phyloP scores from a whole-genome alignment of 225 moss, liverwort and hornwort genomes.

The Rhytidiadelphus loreus region DNA sequence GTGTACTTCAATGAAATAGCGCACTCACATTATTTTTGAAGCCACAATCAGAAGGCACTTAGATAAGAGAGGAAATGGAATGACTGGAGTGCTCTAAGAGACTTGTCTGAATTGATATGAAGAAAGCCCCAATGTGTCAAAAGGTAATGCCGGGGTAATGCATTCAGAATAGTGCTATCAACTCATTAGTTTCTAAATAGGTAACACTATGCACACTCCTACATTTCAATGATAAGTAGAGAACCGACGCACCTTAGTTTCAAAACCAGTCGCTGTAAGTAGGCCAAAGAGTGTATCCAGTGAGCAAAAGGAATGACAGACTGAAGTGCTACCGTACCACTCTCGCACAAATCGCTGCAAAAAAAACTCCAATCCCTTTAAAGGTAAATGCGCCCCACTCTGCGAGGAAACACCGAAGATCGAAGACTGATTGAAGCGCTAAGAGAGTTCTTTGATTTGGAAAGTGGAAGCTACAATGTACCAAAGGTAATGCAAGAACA shows the following conservation, averaged over 20 bases:
- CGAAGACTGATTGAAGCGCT: background rate
- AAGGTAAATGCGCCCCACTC: background rate
- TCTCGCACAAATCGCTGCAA: background rate
- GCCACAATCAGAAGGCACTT: too few species aligned
- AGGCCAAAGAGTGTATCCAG: background rate
- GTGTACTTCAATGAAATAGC: too few species aligned
- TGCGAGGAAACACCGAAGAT: background rate
- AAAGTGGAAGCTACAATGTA: background rate
- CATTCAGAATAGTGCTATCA: too few species aligned
- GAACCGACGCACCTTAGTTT: background rate
- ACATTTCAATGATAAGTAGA: background rate
- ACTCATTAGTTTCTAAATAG: too few species aligned
- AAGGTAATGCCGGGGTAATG: background rate
- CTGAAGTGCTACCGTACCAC: background rate
- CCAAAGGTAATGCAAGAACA: background rate
- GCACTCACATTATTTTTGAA: background rate
- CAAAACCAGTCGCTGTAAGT: background rate
- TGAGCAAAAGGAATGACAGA: background rate
- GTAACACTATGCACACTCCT: background rate
- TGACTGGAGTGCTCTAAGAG: background rate
- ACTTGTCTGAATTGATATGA: too few species aligned
- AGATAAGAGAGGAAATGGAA: background rate
- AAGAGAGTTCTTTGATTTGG: background rate
- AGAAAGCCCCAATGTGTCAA: background rate
- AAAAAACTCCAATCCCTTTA: background rate